Base-by-base conservation (phyloP, 2,329 filamentous ascomycete genomes). In the Trichoderma sp. region DNA sequence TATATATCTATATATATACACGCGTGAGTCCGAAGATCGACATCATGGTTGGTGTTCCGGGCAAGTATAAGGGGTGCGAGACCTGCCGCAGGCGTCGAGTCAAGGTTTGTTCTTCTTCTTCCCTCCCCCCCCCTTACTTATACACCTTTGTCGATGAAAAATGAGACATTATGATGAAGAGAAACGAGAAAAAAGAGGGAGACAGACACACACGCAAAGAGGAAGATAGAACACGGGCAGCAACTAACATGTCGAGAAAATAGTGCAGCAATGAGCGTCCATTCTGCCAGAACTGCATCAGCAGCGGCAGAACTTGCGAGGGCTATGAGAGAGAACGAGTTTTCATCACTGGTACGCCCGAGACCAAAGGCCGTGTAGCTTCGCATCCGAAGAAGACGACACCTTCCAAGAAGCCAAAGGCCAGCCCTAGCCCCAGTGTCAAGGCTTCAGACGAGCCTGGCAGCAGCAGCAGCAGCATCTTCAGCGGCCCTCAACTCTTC, bases 61-160 rank as follows among this genome's bases (percentile, higher is more conserved):
- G 88, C 66, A 90, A 90, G 79, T 90, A 87, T 78, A 90, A 90
- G 79, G 88, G 88, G 47, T 90, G 88, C 80, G 88, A 89, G 79
- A 90, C 88, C 30, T 90, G 89, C 77, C 83, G 88, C 63, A 81
- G 83, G 32, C 82, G 88, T 66, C 84, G 89, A 78, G 88, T 90
- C 73, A 89, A 88, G 78, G 88, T 89, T 57, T 61, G 53, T 68
- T 24, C 15, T 26, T 43, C 21, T 30, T 24, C 36, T 39, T 39
- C 6, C 7, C 36, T 39, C 15, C 36, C 21, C 36, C 21, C 26
- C 34, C 21, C 9, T 6, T 28, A 26, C 32, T 60, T 36, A 30
- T 60, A 36, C n/a, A 6, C 47, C 8, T n/a, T 30, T 9, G 26
- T 43, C 2, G 30, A 43, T 4, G 15, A 18, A 32, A 39, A 39